Evolutionary conservation across 345 rosid species (phyloP).

Genomic region (Durio zibethinus): DNA sequence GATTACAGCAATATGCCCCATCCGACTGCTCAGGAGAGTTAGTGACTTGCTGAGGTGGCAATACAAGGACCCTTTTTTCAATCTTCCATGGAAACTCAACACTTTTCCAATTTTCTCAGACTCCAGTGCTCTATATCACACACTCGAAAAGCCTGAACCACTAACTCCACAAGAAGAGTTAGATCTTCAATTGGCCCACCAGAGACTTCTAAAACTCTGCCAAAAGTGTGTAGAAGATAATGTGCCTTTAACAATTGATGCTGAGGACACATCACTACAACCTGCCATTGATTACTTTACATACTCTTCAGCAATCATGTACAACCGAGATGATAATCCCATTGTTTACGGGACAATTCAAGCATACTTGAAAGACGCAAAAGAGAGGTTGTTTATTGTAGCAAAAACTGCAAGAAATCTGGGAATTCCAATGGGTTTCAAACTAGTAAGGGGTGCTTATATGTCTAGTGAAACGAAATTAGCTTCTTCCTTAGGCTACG

Average conservation of each 20-base stretch:
- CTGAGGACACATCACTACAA: conserved; percentile 75
- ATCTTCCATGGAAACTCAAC: conserved; percentile 72
- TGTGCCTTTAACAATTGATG: conserved; percentile 60
- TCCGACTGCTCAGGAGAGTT: conserved; percentile 53
- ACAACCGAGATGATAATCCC: conserved; percentile 43
- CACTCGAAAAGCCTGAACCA: conserved; percentile 53
- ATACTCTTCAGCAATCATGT: conserved; percentile 46
- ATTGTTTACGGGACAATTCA: conserved; percentile 74
- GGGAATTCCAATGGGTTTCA: conserved; percentile 69
- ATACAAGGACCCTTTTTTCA: conserved; percentile 45
- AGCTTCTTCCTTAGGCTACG: conserved; percentile 64
- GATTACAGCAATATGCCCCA: conserved; percentile 75
- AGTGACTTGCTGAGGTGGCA: conserved; percentile 88
- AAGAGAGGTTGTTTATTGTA: conserved; percentile 55
- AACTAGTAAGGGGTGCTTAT: conserved; percentile 88
- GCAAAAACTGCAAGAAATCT: conserved; percentile 48
- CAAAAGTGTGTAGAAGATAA: conserved; percentile 46
- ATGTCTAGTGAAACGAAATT: conserved; percentile 61
- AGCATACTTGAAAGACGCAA: conserved; percentile 75
- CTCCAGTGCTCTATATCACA: conserved; percentile 73
- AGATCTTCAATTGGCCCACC: conserved; percentile 48
- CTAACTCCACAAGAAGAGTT: conserved; percentile 57
- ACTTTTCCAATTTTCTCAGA: conserved; percentile 63
- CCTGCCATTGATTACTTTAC: conserved; percentile 89
- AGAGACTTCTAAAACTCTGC: conserved; percentile 55